Percentiles rank a stretch among this genome's conserved stretches.
phyloP scores from a whole-genome alignment of 2,329 filamentous ascomycete species.

The Xylariaceae sp. region DNA sequence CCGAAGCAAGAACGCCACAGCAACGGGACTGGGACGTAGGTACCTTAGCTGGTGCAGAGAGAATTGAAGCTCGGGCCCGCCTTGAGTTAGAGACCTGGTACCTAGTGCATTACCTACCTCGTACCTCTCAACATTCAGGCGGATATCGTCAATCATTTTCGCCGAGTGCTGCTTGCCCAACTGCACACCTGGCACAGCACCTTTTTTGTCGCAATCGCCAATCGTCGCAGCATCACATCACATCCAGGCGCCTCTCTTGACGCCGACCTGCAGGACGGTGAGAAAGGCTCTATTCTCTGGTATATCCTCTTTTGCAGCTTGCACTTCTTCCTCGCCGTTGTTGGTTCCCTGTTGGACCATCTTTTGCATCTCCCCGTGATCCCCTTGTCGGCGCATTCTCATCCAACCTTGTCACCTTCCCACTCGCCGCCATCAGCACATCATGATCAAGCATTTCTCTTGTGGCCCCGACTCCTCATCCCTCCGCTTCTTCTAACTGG shows the following conservation, averaged over 20 bases:
- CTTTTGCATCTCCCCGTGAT: not conserved
- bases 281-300: not conserved
- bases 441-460: conserved; percentile 27
- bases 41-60: too few species aligned
- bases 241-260: not conserved
- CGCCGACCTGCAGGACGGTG: not conserved
- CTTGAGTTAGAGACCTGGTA: too few species aligned
- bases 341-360: too few species aligned
- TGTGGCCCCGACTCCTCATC: conserved; percentile 14
- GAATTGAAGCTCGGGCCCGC: too few species aligned
- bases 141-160: too few species aligned
- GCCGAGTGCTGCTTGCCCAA: too few species aligned
- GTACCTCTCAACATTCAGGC: too few species aligned
- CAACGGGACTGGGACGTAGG: too few species aligned
- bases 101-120: too few species aligned
- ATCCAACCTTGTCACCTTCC: not conserved
- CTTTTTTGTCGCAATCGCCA: not conserved
- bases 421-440: conserved; percentile 9
- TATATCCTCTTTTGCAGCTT: conserved; percentile 5
- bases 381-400: conserved; percentile 4
- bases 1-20: too few species aligned
- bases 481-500: conserved; percentile 26
- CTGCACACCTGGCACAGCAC: too few species aligned
- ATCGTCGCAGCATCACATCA: conserved; percentile 1
- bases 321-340: not conserved